Evolutionary conservation across 257 asterid species (phyloP), one percentile per base, ranked within the genome.

Genomic region (Plantago ovata): DNA sequence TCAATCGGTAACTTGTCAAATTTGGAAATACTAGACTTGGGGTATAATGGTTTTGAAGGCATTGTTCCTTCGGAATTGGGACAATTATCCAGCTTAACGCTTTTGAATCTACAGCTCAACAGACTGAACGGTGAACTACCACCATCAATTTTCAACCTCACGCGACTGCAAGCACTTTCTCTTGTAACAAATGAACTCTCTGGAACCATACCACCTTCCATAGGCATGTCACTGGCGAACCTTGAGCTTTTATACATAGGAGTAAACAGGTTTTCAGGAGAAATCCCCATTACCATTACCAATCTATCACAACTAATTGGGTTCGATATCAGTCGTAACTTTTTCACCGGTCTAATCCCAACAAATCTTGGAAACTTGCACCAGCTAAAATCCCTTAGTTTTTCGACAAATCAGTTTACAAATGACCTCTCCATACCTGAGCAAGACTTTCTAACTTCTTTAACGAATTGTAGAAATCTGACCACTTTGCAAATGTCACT

Each of bases 261-360:
- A 1, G 7, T 0, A 1, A 71, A 71, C 36, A 18, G 1, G 7
- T 65, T 71, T 16, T 56, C 36, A 3, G 72, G 77, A 43, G n/a
- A 16, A 13, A 61, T 71, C 14, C 77, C 77, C 3, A 20, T 21
- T 13, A 33, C 68, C 21, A 69, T 73, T 22, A 15, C 61, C 16
- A 67, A 72, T 40, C 33, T 61, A 61, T 62, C 73, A 23, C 45
- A 14, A 8, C 62, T 72, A 23, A n/a, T 7, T 28, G 2, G 0
- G 0, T 11, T 72, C 21, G 56, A 54, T 32, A n/a, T 72, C n/a
- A n/a, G 20, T 10, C 2, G 7, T 10, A 58, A 60, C 41, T 2
- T 40, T 8, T 58, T 70, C 21, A 71, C 22, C 60, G 76, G 72
- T 20, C 65, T 3, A 16, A 42, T 65, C 11, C 76, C 72, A 7